Evolutionary conservation across 148 eudicot genomes (phyloP).

Genomic region (Heliamphora exappendiculata): DNA sequence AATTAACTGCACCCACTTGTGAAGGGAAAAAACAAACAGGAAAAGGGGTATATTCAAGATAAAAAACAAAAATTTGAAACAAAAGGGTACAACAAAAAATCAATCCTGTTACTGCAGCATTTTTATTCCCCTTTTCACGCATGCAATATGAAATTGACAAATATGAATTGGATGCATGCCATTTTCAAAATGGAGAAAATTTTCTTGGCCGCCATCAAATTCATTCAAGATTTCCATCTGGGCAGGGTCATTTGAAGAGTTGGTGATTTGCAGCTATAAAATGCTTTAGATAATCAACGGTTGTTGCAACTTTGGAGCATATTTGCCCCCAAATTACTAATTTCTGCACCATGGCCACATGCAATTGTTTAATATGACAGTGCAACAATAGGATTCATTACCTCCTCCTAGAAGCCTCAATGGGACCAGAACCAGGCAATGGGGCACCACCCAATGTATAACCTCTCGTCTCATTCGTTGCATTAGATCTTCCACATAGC

Average conservation of each 20-base stretch:
- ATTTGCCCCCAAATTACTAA: no score
- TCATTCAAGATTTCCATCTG: neutral
- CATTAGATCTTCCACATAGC: slow-evolving; percentile 68
- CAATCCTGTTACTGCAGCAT: neutral
- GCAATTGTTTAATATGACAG: slow-evolving; percentile 1
- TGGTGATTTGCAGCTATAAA: no score
- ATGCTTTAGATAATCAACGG: neutral
- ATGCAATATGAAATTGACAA: neutral
- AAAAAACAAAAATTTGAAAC: no score
- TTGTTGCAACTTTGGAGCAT: neutral
- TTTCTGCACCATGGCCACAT: neutral
- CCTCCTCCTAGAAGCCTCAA: slow-evolving; percentile 97
- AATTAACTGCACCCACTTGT: no score
- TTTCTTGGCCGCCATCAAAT: neutral
- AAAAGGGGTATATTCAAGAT: no score
- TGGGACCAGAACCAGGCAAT: slow-evolving; percentile 85
- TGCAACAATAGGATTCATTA: slow-evolving; percentile 20
- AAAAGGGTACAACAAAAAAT: neutral
- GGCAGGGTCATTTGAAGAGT: neutral
- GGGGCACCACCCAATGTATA: slow-evolving; percentile 55
- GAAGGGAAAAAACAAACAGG: no score
- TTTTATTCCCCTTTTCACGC: no score
- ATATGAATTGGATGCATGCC: neutral
- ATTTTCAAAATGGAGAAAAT: neutral
- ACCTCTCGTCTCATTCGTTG: slow-evolving; percentile 43